Conservation (phyloP, 2,329 filamentous ascomycete genomes). For the Aspergillus cejpii region DNA sequence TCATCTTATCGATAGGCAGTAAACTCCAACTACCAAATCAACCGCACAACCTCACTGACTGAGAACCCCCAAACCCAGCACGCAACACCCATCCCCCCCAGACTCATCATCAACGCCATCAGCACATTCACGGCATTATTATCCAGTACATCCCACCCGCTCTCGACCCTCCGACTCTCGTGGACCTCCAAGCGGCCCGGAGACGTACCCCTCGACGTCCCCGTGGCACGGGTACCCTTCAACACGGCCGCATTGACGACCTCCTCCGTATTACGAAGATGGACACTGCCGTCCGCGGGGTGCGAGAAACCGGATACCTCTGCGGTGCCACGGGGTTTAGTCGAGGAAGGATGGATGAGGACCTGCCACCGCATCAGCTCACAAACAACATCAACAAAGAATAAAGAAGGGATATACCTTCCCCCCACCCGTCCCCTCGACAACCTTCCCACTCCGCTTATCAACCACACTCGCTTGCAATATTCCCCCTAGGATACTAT, state of each 20-base stretch:
- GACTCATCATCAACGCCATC: constrained; percentile 78
- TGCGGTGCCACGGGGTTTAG: constrained; percentile 16
- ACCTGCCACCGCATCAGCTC: constrained; percentile 20
- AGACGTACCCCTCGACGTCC: constrained; percentile 11
- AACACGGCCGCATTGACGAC: constrained; percentile 26
- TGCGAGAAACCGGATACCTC: constrained; percentile 5
- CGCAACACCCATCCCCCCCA: constrained; percentile 62
- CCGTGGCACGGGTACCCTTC: constrained; percentile 16
- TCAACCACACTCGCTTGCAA: constrained; percentile 84
- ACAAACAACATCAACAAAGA: neutral
- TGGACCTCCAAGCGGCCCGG: constrained; percentile 26
- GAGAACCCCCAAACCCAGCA: constrained; percentile 30
- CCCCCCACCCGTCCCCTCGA: constrained; percentile 73
- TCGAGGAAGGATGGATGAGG: constrained; percentile 32
- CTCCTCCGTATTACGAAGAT: constrained; percentile 25
- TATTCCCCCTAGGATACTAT: constrained; percentile 78
- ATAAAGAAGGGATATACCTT: constrained; percentile 41
- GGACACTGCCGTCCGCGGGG: constrained; percentile 17
- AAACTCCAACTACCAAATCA: neutral
- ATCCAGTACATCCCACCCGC: constrained; percentile 67
- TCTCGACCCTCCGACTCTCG: constrained; percentile 60
- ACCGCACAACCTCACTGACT: constrained; percentile 4
- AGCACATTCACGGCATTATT: constrained; percentile 94
- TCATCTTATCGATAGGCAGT: no score
- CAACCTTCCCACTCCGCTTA: constrained; percentile 72